Percentiles rank a stretch among this genome's conserved stretches.
Conservation (phyloP, 371 early-diverging fungal species). For the Actinomucor elegans region DNA sequence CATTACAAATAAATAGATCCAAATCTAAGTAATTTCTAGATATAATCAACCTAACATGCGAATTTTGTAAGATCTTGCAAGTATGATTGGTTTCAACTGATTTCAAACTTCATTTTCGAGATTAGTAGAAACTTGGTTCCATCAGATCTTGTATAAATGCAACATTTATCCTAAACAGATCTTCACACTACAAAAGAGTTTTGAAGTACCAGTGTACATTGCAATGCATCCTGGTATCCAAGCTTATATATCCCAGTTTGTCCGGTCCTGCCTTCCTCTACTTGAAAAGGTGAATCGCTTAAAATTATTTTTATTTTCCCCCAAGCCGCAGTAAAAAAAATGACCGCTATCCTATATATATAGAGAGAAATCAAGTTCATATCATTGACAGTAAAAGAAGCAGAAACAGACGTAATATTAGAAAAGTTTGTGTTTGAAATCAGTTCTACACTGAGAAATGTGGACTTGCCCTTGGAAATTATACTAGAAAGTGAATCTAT, state of each 20-base stretch:
- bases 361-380: conserved; percentile 44
- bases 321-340: no score
- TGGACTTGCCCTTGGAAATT: conserved; percentile 3
- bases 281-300: conserved; percentile 37
- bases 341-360: no score
- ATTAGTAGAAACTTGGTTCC: neutral
- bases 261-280: conserved; percentile 42
- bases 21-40: neutral
- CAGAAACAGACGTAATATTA: conserved; percentile 15
- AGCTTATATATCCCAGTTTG: conserved; percentile 44
- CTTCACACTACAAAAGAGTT: conserved; percentile 51
- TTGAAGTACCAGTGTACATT: conserved; percentile 49
- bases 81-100: neutral
- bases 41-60: neutral
- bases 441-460: conserved; percentile 18
- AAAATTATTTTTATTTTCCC: no score
- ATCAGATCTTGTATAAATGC: neutral
- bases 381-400: conserved; percentile 32
- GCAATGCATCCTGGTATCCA: conserved; percentile 49
- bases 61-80: neutral
- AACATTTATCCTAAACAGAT: conserved; percentile 16
- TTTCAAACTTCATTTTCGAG: neutral
- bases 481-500: conserved; percentile 15
- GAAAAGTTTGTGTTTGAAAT: conserved; percentile 60
- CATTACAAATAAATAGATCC: neutral